Conservation (phyloP, 441 rosid species). For the Pelargonium fulgidum region DNA sequence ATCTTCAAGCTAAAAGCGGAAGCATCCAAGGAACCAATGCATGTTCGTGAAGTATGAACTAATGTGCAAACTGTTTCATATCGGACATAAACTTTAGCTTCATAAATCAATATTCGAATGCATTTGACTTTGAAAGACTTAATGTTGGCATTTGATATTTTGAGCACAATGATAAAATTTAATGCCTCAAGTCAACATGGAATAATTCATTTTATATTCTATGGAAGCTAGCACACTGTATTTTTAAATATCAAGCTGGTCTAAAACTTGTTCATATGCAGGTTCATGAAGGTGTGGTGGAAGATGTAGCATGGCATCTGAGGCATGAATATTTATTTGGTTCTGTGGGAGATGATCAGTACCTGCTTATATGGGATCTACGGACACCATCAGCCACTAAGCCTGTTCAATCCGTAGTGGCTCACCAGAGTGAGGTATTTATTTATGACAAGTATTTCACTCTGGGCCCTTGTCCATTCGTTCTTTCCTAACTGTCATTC, state of each 20-base stretch:
- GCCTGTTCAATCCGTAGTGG: constrained; percentile 79
- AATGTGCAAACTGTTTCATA: not conserved
- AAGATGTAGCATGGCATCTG: constrained; percentile 97
- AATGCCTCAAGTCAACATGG: not conserved
- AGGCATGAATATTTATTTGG: constrained; percentile 92
- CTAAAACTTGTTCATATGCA: constrained; percentile 20
- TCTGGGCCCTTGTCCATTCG: not conserved
- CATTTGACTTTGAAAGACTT: not conserved
- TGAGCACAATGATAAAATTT: too few relatives aligned
- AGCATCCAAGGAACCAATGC: not conserved
- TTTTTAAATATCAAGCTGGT: not conserved
- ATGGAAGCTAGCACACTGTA: not conserved
- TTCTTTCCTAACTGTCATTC: not conserved
- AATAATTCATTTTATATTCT: not conserved
- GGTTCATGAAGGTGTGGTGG: constrained; percentile 97
- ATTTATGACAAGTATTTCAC: not conserved
- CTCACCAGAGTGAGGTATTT: constrained; percentile 86
- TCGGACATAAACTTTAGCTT: not conserved
- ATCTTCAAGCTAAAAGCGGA: not conserved
- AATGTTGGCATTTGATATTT: not conserved
- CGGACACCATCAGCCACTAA: constrained; percentile 58
- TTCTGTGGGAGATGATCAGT: constrained; percentile 93
- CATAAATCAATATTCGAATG: not conserved
- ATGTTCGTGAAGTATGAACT: not conserved
- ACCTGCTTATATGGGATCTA: constrained; percentile 81